Evolutionary conservation across 345 rosid species (phyloP).

Genomic region (Citrus unshiu): DNA sequence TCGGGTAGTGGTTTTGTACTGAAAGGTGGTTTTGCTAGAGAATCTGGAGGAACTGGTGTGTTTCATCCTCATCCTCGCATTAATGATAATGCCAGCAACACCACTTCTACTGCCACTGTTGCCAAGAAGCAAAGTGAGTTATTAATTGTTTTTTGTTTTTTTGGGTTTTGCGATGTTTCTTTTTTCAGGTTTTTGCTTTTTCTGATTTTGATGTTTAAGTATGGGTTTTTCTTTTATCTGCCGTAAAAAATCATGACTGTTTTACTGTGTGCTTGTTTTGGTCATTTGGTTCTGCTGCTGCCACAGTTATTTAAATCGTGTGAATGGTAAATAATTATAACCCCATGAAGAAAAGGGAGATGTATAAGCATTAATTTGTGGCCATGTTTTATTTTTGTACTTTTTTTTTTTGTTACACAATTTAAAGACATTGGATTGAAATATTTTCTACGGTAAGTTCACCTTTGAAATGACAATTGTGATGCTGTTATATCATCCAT

Average conservation of each 20-base stretch:
- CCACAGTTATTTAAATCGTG: background rate
- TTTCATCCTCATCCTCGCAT: constrained; percentile 56
- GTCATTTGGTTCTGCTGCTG: background rate
- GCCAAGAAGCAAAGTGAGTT: constrained; percentile 27
- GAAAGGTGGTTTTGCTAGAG: constrained; percentile 25
- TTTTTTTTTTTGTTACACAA: no score
- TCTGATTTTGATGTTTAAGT: constrained; percentile 1
- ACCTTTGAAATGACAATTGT: background rate
- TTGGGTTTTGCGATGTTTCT: background rate
- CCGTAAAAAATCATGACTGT: background rate
- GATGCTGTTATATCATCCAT: background rate
- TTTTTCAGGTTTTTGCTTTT: background rate
- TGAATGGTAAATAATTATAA: background rate
- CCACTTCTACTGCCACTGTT: constrained; percentile 3
- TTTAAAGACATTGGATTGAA: background rate
- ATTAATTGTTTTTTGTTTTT: background rate
- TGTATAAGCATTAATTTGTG: background rate
- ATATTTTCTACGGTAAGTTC: background rate
- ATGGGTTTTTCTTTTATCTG: constrained; percentile 1
- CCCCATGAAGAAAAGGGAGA: background rate
- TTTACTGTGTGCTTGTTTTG: background rate
- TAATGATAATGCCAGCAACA: constrained; percentile 2
- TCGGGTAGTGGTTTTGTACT: constrained; percentile 9
- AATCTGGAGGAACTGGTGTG: constrained; percentile 52
- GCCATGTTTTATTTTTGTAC: no score